Evolutionary conservation across 2,329 filamentous ascomycete genomes (phyloP), one percentile per base, ranked within the genome.

Genomic region (Fusarium hainanense): DNA sequence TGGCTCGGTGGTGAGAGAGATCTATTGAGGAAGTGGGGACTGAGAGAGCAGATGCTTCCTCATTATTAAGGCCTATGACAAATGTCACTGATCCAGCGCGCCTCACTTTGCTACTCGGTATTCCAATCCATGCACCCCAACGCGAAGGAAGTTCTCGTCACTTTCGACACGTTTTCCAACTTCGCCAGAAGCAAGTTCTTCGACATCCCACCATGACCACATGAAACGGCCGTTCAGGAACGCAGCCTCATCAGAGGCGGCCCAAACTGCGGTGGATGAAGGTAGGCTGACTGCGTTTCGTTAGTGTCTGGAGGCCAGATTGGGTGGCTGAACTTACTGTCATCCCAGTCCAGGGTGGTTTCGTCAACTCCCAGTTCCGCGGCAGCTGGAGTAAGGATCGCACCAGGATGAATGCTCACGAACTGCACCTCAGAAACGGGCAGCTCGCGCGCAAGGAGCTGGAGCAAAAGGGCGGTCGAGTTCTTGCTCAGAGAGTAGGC

Each of bases 141-240:
- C 58, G 2, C 58, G 54, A n/a, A 61, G 58, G 8, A 61, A 61
- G 0, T 43, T 28, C 0, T 14, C 13, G 6, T 59, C 54, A 0
- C 4, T 59, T 4, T 51, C 37, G 2, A 61, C 20, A 2, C 23
- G 30, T 12, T 51, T 18, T 20, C 58, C 20, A 7, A 59, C 1
- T 3, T 30, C 5, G 0, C 58, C 58, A 3, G 5, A n/a, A 20
- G 58, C 49, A 21, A 61, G 20, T 44, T 61, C 58, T 6, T 59
- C 58, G 6, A 61, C 58, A 40, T 61, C 44, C 58, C 58, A 61
- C 2, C 37, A 28, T 2, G 58, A 25, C 54, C 58, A 61, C 8
- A 61, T 40, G 16, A 59, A 61, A 7, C 58, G 43, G 7, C 58
- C 54, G 2, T 61, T 55, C 10, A 61, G 6, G 9, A 61, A 59